Conservation (phyloP, 208 protist species). For the Trypanosoma caninum region DNA sequence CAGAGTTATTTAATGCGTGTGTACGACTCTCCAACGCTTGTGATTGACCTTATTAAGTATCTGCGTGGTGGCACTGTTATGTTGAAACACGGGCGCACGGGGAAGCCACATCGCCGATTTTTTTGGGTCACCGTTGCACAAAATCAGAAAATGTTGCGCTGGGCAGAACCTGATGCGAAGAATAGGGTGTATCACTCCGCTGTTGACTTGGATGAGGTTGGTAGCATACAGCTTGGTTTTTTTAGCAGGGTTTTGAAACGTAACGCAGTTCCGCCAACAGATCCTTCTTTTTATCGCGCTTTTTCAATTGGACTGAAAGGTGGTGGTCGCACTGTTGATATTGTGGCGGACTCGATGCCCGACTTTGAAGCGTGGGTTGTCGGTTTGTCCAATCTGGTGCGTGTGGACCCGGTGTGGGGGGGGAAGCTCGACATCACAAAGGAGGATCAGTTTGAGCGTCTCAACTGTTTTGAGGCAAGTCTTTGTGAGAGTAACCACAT, state of each 20-base stretch:
- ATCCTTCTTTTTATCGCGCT: conserved; percentile 81
- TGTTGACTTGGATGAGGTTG: conserved; percentile 73
- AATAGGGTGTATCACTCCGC: conserved; percentile 41
- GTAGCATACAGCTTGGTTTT: conserved; percentile 85
- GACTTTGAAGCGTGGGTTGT: conserved; percentile 94
- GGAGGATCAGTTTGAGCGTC: conserved; percentile 51
- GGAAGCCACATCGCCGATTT: conserved; percentile 85
- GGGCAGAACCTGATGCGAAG: conserved; percentile 57
- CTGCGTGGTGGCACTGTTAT: conserved; percentile 77
- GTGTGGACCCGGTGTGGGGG: conserved; percentile 89
- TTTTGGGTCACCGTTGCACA: conserved; percentile 80
- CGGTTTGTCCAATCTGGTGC: conserved; percentile 76
- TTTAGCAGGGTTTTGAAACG: conserved; percentile 91
- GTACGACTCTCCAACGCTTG: conserved; percentile 84
- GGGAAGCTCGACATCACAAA: conserved; percentile 81
- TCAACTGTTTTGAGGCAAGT: conserved; percentile 80
- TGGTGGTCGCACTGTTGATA: conserved; percentile 87
- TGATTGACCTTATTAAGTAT: conserved; percentile 82
- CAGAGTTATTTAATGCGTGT: conserved; percentile 73
- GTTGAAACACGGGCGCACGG: conserved; percentile 90
- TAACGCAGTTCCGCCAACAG: conserved; percentile 45
- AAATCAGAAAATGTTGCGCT: conserved; percentile 54
- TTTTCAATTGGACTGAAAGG: conserved; percentile 84
- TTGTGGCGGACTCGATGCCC: conserved; percentile 79
- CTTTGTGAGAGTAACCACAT: conserved; percentile 89